Conservation (phyloP, 2,329 filamentous ascomycete species). For the Aspergillus sp. region DNA sequence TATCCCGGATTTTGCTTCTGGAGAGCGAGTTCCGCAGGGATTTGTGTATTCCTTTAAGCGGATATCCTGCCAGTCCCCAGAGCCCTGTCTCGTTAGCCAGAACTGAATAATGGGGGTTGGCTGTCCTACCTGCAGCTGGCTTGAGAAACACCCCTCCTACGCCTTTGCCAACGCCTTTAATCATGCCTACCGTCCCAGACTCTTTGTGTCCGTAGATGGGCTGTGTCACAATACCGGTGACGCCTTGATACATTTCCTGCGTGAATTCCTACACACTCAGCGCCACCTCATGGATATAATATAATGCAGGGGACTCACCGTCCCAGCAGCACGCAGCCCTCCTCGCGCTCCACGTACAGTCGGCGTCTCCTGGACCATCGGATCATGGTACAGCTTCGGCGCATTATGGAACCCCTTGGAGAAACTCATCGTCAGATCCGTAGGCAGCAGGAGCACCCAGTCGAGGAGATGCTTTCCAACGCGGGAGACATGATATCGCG, state of each 20-base stretch:
- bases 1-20: slow-evolving; percentile 26
- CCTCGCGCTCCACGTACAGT: slow-evolving; percentile 76
- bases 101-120: not conserved
- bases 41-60: slow-evolving; percentile 32
- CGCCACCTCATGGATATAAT: not conserved
- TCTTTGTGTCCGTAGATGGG: slow-evolving; percentile 69
- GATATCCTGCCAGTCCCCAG: slow-evolving; percentile 32
- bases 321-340: slow-evolving; percentile 74
- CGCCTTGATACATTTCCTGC: slow-evolving; percentile 75
- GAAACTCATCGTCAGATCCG: slow-evolving; percentile 80
- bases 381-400: slow-evolving; percentile 80
- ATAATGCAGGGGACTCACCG: slow-evolving; percentile 40
- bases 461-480: slow-evolving; percentile 71
- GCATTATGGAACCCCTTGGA: slow-evolving; percentile 87
- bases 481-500: slow-evolving; percentile 64
- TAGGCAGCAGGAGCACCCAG: slow-evolving; percentile 74
- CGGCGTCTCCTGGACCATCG: slow-evolving; percentile 73
- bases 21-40: slow-evolving; percentile 29
- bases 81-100: slow-evolving; percentile 18
- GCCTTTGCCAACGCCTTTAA: slow-evolving; percentile 80
- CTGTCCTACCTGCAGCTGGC: slow-evolving; percentile 67
- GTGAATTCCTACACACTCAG: slow-evolving; percentile 60
- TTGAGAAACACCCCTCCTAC: slow-evolving; percentile 80
- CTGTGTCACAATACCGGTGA: slow-evolving; percentile 77
- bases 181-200: slow-evolving; percentile 63